Evolutionary conservation across 2,329 filamentous ascomycete genomes (phyloP).

Genomic region (Aspergillus costaricaensis): DNA sequence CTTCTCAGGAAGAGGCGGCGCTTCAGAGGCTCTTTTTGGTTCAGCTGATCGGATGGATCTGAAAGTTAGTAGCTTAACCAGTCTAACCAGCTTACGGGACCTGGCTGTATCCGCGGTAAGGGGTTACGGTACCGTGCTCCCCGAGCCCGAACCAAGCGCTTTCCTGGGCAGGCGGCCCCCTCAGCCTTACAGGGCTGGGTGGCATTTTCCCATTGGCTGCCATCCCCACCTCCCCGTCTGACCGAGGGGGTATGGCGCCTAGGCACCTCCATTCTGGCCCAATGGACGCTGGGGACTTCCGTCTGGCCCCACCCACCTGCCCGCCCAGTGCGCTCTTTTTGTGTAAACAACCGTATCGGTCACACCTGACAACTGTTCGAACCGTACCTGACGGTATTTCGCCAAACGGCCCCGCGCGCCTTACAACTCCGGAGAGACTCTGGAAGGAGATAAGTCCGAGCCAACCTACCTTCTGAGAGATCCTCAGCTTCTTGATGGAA

Average conservation of each 20-base stretch:
- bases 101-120: neutral
- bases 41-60: neutral
- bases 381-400: conserved; percentile 1
- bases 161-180: neutral
- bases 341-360: neutral
- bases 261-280: conserved; percentile 11
- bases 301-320: neutral
- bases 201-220: conserved; percentile 4
- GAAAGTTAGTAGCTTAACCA: neutral
- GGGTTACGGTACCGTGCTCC: neutral
- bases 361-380: neutral
- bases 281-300: neutral
- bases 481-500: neutral
- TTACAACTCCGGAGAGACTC: neutral
- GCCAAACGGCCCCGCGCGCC: neutral
- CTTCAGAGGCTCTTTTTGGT: neutral
- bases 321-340: neutral
- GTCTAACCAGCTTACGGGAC: neutral
- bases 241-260: neutral
- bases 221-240: neutral
- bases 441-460: neutral
- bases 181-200: conserved; percentile 16
- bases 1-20: neutral
- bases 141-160: neutral
- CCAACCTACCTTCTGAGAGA: neutral